phyloP scores from a whole-genome alignment of 306 rosid genomes.

The Vigna unguiculata region DNA sequence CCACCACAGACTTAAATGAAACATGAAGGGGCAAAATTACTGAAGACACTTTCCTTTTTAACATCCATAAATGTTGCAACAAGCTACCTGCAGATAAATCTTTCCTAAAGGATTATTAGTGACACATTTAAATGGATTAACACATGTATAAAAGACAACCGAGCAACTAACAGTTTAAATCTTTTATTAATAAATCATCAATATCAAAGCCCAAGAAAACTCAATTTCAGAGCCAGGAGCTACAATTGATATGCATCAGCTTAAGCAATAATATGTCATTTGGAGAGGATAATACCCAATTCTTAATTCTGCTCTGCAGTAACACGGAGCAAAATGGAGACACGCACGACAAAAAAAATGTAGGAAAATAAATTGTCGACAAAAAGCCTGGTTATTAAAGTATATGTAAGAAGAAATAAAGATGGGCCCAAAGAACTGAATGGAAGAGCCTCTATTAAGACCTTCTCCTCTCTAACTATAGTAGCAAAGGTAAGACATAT shows the following conservation, averaged over 20 bases:
- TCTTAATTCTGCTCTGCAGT: conserved; percentile 4
- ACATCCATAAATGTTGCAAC: conserved; percentile 58
- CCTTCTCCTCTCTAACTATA: neutral
- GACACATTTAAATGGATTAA: conserved; percentile 29
- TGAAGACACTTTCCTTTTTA: conserved; percentile 49
- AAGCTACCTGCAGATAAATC: conserved; percentile 61
- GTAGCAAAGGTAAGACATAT: neutral
- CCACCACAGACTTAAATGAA: conserved; percentile 50
- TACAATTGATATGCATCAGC: neutral
- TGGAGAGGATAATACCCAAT: neutral
- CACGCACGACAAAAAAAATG: neutral
- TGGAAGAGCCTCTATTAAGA: neutral
- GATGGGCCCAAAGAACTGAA: neutral
- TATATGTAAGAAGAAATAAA: neutral
- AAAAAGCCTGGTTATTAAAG: neutral
- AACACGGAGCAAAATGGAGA: conserved; percentile 16
- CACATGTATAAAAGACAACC: conserved; percentile 18
- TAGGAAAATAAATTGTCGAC: neutral
- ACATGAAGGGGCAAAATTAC: conserved; percentile 48
- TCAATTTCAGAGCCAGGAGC: conserved; percentile 7
- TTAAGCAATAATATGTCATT: neutral
- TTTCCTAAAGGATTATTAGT: conserved; percentile 35
- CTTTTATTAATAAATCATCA: neutral
- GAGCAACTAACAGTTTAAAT: conserved; percentile 5
- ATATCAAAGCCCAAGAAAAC: conserved; percentile 26